A percentile compares a stretch with the other conserved stretches of the same genome.
These are phyloP conservation scores for Vigna nakashimae DNA, from an alignment of 306 rosid species.

Conservation along the genomic window DNA sequence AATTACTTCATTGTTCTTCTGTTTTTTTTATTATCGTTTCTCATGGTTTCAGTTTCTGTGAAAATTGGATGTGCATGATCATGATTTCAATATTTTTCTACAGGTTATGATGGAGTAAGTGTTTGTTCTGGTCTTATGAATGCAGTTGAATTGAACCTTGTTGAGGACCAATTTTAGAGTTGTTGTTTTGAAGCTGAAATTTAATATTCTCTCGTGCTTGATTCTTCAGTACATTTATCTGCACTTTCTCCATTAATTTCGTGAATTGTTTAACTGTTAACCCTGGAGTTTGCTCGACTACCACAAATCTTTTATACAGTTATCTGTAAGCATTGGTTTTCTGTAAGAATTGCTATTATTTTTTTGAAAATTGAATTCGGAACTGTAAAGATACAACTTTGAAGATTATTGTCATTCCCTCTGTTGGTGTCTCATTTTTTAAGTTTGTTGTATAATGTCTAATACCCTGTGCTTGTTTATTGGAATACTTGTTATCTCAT, in stretches of 20 bases:
- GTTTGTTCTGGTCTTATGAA: constrained; percentile 30
- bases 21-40: constrained; percentile 29
- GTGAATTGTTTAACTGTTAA: constrained; percentile 14
- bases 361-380: constrained; percentile 13
- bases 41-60: constrained; percentile 29
- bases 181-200: constrained; percentile 5
- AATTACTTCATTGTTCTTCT: constrained; percentile 40
- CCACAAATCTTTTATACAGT: constrained; percentile 12
- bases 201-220: background rate
- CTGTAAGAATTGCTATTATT: background rate
- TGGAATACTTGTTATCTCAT: background rate
- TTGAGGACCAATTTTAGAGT: background rate
- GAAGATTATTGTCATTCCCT: background rate
- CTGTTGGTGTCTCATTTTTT: background rate
- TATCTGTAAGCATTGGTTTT: background rate
- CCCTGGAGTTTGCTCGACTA: no score
- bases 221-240: constrained; percentile 18
- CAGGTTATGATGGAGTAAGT: constrained; percentile 33
- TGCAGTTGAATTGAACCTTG: constrained; percentile 19
- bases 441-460: constrained; percentile 3
- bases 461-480: background rate
- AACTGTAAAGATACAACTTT: background rate
- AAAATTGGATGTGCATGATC: background rate
- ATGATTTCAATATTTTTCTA: background rate
- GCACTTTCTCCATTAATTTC: background rate